These are phyloP conservation scores for Xanthoparmelia taractica DNA, from an alignment of 495 filamentous ascomycete species.

Conservation along the genomic window DNA sequence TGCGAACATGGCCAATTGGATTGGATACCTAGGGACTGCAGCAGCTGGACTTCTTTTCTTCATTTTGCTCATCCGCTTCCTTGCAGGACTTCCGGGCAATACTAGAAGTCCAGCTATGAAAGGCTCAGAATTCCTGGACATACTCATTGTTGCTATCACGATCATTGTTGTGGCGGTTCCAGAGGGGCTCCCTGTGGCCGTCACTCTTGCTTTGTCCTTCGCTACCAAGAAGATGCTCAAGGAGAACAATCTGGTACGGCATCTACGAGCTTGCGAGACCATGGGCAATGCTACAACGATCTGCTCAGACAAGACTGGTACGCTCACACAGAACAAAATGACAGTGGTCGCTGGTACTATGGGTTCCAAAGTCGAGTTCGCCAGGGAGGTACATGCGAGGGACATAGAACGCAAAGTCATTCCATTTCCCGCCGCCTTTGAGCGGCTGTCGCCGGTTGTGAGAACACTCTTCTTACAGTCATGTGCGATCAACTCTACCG, in stretches of 20 bases:
- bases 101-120: conserved; percentile 45
- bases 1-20: conserved; percentile 56
- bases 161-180: conserved; percentile 67
- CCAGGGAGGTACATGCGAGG: conserved; percentile 34
- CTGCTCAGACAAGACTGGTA: conserved; percentile 65
- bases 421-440: conserved; percentile 32
- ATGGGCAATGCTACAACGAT: conserved; percentile 67
- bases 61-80: conserved; percentile 54
- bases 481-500: conserved; percentile 59
- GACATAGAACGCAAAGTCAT: conserved; percentile 25
- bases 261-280: conserved; percentile 60
- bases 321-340: conserved; percentile 66
- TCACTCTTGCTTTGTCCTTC: conserved; percentile 62
- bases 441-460: conserved; percentile 34
- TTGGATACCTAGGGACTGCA: conserved; percentile 47
- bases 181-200: conserved; percentile 59
- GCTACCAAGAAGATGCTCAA: conserved; percentile 63
- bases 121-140: conserved; percentile 56
- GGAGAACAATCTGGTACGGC: conserved; percentile 60
- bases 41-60: conserved; percentile 57
- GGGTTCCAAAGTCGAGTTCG: conserved; percentile 47
- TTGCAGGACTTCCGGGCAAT: conserved; percentile 47
- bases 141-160: conserved; percentile 62
- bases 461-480: conserved; percentile 50
- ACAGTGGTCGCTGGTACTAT: conserved; percentile 57